phyloP scores from a whole-genome alignment of 129 eudicot species.

The Centella asiatica region DNA sequence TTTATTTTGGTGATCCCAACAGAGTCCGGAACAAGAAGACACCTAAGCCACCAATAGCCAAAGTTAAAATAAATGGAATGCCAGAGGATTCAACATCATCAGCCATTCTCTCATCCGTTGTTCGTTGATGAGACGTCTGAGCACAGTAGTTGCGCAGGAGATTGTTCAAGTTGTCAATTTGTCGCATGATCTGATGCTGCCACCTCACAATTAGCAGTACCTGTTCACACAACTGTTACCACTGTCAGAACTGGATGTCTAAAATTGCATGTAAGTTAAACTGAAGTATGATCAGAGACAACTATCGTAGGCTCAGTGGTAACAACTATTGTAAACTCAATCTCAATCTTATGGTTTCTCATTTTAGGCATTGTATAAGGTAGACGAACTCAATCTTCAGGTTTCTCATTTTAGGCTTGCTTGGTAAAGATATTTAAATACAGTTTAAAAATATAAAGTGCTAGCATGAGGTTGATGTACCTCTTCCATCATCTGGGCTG shows the following conservation, averaged over 20 bases:
- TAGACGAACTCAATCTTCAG: neutral
- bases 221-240: conserved; percentile 24
- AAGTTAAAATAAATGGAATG: conserved; percentile 34
- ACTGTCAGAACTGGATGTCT: neutral
- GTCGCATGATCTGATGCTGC: conserved; percentile 81
- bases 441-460: neutral
- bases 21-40: conserved; percentile 42
- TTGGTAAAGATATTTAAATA: neutral
- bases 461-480: too few relatives aligned
- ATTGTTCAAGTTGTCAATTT: conserved; percentile 60
- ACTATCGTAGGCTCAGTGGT: too few relatives aligned
- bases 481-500: conserved; percentile 81
- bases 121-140: conserved; percentile 44
- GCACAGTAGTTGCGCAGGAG: conserved; percentile 41
- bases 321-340: too few relatives aligned
- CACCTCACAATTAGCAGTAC: conserved; percentile 56
- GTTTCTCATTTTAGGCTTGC: neutral
- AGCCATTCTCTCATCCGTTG: conserved; percentile 17
- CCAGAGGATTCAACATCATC: conserved; percentile 34
- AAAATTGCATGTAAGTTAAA: too few relatives aligned
- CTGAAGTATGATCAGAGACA: neutral
- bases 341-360: too few relatives aligned
- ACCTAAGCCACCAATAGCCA: conserved; percentile 74
- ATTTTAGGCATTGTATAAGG: too few relatives aligned
- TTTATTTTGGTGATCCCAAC: too few relatives aligned